Evolutionary conservation across 441 rosid species (phyloP), one percentile per base, ranked within the genome.

Genomic region (Jatropha multifida): DNA sequence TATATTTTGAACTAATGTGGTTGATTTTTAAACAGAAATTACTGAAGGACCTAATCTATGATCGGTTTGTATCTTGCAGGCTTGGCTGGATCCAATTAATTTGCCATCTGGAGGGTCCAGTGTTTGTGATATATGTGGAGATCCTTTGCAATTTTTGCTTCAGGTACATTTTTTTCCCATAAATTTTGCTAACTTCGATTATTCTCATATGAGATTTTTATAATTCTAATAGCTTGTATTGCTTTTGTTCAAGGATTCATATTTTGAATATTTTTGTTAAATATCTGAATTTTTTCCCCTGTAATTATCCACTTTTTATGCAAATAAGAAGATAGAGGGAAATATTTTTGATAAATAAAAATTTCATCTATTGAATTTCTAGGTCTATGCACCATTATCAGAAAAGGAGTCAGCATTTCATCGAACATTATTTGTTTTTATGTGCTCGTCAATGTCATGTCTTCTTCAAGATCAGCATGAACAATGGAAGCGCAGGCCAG

Each of bases 381-480:
- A 92, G 98, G 93, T 92, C 49, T 90, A 94, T 87, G 97, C 93
- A 7, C 97, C 94, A 3, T 56, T 88, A 76, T 49, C 72, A 5
- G 94, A 88, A 12, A 88, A 81, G 76, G 93, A 90, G 69, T 88
- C 94, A 26, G 44, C 98, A 32, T 95, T 91, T 82, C 99, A 93
- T 81, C 85, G 99, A 69, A 84, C 91, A 6, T 70, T 90, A 55
- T 93, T 88, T 74, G 84, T 95, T 69, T 93, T 95, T 85, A 86
- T 90, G 87, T 95, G 99, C 83, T 76, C 86, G 3, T 86, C 92
- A 12, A 90, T 93, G 99, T 71, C 89, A 40, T 95, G 98, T 87
- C 96, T 95, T 40, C 88, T 81, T 65, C 90, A 89, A 69, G 97
- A 92, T 85, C 98, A 95, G 77, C 94, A 93, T 77, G 98, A 88